phyloP scores from a whole-genome alignment of 1,284 basidiomycete genomes.

The Ustilago shanxiensis region DNA sequence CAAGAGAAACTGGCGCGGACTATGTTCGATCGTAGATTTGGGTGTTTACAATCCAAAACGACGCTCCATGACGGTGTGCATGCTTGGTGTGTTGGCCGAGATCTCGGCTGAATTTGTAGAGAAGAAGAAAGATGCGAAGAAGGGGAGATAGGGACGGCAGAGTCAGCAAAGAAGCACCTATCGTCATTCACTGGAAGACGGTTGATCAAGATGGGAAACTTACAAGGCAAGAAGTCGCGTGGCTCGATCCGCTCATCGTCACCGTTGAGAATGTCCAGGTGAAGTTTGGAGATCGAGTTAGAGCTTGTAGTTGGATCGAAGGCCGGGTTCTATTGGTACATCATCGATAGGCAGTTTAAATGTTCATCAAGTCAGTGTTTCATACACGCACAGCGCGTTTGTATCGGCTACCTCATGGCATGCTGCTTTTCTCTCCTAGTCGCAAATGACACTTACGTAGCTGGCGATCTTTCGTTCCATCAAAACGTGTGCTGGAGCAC shows the following conservation, averaged over 20 bases:
- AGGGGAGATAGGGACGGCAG: neutral
- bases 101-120: conserved; percentile 29
- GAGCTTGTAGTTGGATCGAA: conserved; percentile 34
- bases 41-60: conserved; percentile 35
- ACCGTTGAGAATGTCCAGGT: conserved; percentile 68
- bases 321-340: conserved; percentile 27
- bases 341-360: neutral
- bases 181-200: neutral
- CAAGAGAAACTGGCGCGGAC: conserved; percentile 11
- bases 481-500: conserved; percentile 85
- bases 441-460: conserved; percentile 74
- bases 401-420: neutral
- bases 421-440: neutral
- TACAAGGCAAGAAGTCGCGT: conserved; percentile 65
- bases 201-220: conserved; percentile 12
- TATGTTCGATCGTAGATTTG: too few relatives aligned
- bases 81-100: conserved; percentile 28
- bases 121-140: neutral
- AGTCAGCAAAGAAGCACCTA: neutral
- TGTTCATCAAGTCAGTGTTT: neutral
- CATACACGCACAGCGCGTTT: neutral
- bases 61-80: conserved; percentile 52
- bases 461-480: conserved; percentile 93
- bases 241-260: conserved; percentile 66
- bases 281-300: conserved; percentile 58